These are phyloP conservation scores for Trichophyton rubrum DNA, from an alignment of 2,329 filamentous ascomycete genomes.

Conservation along the genomic window DNA sequence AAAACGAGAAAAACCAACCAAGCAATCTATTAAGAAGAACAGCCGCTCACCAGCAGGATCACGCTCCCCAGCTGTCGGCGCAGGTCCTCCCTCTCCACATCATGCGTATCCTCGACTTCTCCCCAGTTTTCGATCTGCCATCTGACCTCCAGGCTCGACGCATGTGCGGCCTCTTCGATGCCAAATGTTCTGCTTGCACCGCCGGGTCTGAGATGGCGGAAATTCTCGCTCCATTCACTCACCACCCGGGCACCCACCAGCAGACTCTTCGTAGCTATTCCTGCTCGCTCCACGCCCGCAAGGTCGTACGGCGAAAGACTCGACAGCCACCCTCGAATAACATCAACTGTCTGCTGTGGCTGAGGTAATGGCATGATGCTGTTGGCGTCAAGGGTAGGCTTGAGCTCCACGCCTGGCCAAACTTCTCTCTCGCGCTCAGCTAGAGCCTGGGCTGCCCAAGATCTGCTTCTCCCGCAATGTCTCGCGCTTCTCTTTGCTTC, in stretches of 20 bases:
- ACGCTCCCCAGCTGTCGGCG: constrained; percentile 79
- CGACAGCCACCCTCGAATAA: constrained; percentile 65
- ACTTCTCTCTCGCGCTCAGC: no score
- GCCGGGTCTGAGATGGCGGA: constrained; percentile 39
- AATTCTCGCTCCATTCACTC: constrained; percentile 74
- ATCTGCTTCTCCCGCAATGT: constrained; percentile 63
- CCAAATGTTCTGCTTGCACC: constrained; percentile 46
- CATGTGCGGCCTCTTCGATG: constrained; percentile 67
- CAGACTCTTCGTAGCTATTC: constrained; percentile 77
- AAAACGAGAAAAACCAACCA: neutral
- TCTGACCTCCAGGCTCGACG: constrained; percentile 68
- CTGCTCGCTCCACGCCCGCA: constrained; percentile 70
- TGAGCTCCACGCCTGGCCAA: constrained; percentile 75
- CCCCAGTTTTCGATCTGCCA: constrained; percentile 92
- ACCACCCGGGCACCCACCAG: constrained; percentile 64
- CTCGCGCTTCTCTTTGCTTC: constrained; percentile 36
- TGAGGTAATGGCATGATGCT: constrained; percentile 67
- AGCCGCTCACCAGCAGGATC: constrained; percentile 62
- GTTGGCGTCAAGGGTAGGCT: constrained; percentile 65
- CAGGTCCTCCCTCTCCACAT: constrained; percentile 86
- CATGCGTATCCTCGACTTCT: constrained; percentile 95
- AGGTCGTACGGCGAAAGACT: constrained; percentile 67
- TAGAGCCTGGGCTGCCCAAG: constrained; percentile 51
- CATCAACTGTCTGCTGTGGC: constrained; percentile 57
- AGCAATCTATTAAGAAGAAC: constrained; percentile 10